A percentile compares a stretch with the other conserved stretches of the same genome.
Conservation (phyloP, 2,329 filamentous ascomycete species). For the Penicillium sp. region DNA sequence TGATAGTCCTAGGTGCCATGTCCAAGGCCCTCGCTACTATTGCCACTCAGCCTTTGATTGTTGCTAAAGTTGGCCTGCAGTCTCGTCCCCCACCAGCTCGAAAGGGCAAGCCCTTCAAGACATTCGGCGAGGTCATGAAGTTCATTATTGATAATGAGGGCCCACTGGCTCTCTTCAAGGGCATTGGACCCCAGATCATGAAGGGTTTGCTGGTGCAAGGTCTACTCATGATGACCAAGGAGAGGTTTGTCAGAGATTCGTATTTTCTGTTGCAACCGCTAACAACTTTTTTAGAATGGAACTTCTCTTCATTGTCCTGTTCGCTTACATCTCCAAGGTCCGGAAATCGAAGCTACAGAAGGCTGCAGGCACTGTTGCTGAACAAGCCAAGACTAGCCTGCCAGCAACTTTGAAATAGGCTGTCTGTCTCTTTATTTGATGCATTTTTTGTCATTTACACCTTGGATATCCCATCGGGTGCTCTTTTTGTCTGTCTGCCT, state of each 20-base stretch:
- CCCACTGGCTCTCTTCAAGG: constrained; percentile 84
- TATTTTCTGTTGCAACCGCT: constrained; percentile 11
- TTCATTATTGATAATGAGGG: constrained; percentile 94
- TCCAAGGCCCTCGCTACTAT: constrained; percentile 93
- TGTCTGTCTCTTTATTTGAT: constrained; percentile 9
- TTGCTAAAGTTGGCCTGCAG: constrained; percentile 95
- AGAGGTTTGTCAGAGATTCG: constrained; percentile 63
- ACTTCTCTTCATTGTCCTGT: constrained; percentile 80
- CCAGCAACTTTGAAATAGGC: constrained; percentile 53
- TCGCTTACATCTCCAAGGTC: constrained; percentile 77
- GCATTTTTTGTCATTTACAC: constrained; percentile 15
- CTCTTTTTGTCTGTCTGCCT: constrained; percentile 13
- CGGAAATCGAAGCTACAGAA: constrained; percentile 72
- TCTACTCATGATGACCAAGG: constrained; percentile 98
- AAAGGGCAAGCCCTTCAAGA: constrained; percentile 89
- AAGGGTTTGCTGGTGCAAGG: constrained; percentile 95
- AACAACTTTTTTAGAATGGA: constrained; percentile 69
- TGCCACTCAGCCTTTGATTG: constrained; percentile 90
- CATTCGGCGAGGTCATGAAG: constrained; percentile 90
- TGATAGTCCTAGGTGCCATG: constrained; percentile 80
- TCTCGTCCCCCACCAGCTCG: constrained; percentile 85
- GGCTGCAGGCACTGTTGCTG: constrained; percentile 65
- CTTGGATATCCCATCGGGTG: not conserved
- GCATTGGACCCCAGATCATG: constrained; percentile 88
- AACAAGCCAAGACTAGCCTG: constrained; percentile 61